Percentiles rank a stretch among this genome's conserved stretches.
Conservation (phyloP, 2,329 filamentous ascomycete species). For the Anthostomella pinea region DNA sequence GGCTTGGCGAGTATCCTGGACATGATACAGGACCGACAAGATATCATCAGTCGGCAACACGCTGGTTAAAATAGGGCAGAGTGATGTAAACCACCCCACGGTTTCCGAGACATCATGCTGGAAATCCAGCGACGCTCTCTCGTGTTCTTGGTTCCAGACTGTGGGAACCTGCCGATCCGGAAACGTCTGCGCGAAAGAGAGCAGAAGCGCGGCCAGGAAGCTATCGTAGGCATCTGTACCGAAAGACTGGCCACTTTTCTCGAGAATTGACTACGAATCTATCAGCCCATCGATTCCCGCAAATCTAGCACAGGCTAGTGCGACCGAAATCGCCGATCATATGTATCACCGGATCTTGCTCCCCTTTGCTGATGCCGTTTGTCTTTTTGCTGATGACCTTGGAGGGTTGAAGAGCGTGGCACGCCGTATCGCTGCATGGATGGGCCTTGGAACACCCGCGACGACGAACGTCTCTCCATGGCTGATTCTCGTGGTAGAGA, state of each 20-base stretch:
- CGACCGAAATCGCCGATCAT: too few relatives aligned
- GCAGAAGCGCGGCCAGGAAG: conserved; percentile 50
- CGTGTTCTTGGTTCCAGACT: conserved; percentile 54
- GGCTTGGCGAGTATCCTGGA: conserved; percentile 50
- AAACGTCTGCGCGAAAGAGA: conserved; percentile 56
- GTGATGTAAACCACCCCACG: conserved; percentile 59
- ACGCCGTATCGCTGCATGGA: too few relatives aligned
- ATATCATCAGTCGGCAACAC: conserved; percentile 46
- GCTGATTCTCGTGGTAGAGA: too few relatives aligned
- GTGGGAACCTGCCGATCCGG: conserved; percentile 48
- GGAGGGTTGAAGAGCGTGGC: too few relatives aligned
- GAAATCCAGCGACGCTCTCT: conserved; percentile 41
- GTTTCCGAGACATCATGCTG: conserved; percentile 53
- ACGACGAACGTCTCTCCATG: too few relatives aligned
- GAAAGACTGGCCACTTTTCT: conserved; percentile 43
- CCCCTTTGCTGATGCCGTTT: too few relatives aligned
- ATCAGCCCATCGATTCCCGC: too few relatives aligned
- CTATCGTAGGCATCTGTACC: conserved; percentile 53
- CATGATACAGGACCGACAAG: conserved; percentile 47
- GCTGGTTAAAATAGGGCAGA: conserved; percentile 49
- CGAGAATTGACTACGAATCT: conserved; percentile 40
- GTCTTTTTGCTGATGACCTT: too few relatives aligned
- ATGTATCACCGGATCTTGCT: too few relatives aligned
- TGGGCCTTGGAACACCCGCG: too few relatives aligned
- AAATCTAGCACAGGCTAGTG: too few relatives aligned